Evolutionary conservation across 2,329 filamentous ascomycete species (phyloP).

Genomic region (Hypoxylon rubiginosum): DNA sequence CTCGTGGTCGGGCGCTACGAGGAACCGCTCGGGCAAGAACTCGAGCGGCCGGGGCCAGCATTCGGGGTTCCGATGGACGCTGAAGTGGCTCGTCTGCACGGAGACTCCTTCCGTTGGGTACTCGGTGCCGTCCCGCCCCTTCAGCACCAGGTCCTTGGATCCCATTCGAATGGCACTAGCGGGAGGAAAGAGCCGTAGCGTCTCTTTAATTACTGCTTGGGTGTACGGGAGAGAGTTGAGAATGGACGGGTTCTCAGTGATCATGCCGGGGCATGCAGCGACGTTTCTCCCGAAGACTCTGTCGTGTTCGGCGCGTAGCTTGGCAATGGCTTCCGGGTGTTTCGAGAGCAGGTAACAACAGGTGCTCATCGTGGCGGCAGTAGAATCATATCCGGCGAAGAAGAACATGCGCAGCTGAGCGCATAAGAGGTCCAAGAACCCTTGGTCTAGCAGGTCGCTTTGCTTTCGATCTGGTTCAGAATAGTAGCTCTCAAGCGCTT

Average conservation of each 20-base stretch:
- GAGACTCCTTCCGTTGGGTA: conserved; percentile 61
- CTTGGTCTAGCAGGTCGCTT: conserved; percentile 41
- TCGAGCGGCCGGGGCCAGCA: conserved; percentile 60
- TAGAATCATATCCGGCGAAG: conserved; percentile 58
- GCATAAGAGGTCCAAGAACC: conserved; percentile 49
- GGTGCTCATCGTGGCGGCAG: conserved; percentile 52
- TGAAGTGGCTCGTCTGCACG: conserved; percentile 57
- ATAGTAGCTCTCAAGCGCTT: conserved; percentile 51
- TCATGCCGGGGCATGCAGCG: conserved; percentile 55
- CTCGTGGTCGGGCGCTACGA: conserved; percentile 53
- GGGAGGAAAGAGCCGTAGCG: conserved; percentile 66
- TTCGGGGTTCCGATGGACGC: conserved; percentile 55
- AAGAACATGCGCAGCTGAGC: conserved; percentile 55
- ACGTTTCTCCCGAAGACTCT: conserved; percentile 61
- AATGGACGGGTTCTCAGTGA: conserved; percentile 59
- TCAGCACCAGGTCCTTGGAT: conserved; percentile 55
- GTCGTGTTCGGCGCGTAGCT: conserved; percentile 62
- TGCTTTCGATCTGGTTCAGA: conserved; percentile 42
- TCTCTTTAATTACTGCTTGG: conserved; percentile 67
- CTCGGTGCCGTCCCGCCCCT: conserved; percentile 58
- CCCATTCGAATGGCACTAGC: conserved; percentile 60
- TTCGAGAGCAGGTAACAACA: conserved; percentile 50
- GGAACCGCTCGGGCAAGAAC: conserved; percentile 64
- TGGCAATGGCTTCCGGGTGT: conserved; percentile 49
- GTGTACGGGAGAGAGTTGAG: conserved; percentile 68